Conservation (phyloP, 2,329 filamentous ascomycete species). For the Hirsutella rhossiliensis region DNA sequence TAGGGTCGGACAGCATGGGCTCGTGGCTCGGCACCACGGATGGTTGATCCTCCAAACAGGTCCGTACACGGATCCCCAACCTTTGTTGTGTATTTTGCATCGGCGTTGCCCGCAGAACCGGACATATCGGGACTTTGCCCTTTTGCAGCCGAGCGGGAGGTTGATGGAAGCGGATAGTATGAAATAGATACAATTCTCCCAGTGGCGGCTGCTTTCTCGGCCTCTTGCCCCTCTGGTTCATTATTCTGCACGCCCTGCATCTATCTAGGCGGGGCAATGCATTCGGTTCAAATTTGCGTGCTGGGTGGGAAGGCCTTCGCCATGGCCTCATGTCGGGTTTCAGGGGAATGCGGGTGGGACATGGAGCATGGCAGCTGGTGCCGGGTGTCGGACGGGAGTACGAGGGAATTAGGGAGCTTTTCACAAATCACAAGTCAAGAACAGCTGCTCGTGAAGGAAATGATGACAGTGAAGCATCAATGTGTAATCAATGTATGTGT, state of each 20-base stretch:
- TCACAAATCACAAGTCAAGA: no score
- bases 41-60: background rate
- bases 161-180: background rate
- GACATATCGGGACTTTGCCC: background rate
- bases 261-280: background rate
- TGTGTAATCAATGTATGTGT: no score
- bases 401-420: no score
- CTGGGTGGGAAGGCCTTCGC: no score
- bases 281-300: no score
- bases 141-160: background rate
- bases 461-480: no score
- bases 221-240: background rate
- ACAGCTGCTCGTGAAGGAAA: no score
- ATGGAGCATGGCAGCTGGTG: no score
- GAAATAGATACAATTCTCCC: background rate
- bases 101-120: slow-evolving; percentile 1
- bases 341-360: no score
- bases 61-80: background rate
- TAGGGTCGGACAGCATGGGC: slow-evolving; percentile 28
- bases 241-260: background rate
- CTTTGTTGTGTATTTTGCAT: slow-evolving; percentile 1
- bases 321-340: no score
- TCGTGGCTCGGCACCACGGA: background rate
- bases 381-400: no score
- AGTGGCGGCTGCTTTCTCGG: background rate